A percentile compares a stretch with the other conserved stretches of the same genome.
Evolutionary conservation across 495 filamentous ascomycete genomes (phyloP).

Genomic region (Chaetomium tenue): DNA sequence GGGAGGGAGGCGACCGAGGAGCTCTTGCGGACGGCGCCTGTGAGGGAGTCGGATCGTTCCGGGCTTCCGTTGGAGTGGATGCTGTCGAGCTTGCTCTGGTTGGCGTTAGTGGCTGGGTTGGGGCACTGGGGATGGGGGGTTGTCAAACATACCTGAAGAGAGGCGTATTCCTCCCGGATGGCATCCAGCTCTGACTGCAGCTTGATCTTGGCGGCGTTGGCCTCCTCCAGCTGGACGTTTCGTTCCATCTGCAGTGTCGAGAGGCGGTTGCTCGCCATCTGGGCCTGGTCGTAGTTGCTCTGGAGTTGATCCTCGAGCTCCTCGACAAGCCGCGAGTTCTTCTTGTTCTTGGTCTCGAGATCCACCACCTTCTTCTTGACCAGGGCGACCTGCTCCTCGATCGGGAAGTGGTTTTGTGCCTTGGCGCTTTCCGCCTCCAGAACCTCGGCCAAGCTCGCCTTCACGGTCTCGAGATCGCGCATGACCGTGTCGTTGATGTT

Average conservation of each 20-base stretch:
- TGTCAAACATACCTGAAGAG: slow-evolving; percentile 61
- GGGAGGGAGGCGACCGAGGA: slow-evolving; percentile 78
- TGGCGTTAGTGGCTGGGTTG: slow-evolving; percentile 33
- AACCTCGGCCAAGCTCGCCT: slow-evolving; percentile 46
- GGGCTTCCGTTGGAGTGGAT: slow-evolving; percentile 27
- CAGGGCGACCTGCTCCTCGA: slow-evolving; percentile 66
- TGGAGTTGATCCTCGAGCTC: slow-evolving; percentile 97
- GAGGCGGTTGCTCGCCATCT: slow-evolving; percentile 72
- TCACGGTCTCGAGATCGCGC: slow-evolving; percentile 54
- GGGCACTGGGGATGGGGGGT: not conserved
- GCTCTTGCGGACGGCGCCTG: slow-evolving; percentile 76
- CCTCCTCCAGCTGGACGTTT: slow-evolving; percentile 59
- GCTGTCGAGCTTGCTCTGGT: slow-evolving; percentile 54
- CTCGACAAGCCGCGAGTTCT: slow-evolving; percentile 85
- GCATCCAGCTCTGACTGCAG: slow-evolving; percentile 58
- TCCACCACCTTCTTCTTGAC: slow-evolving; percentile 69
- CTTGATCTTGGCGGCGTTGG: slow-evolving; percentile 49
- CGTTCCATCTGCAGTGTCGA: slow-evolving; percentile 71
- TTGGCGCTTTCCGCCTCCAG: slow-evolving; percentile 40
- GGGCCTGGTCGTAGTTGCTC: slow-evolving; percentile 89
- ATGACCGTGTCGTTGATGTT: slow-evolving; percentile 55
- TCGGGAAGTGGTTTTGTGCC: slow-evolving; percentile 55
- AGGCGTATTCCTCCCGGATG: slow-evolving; percentile 59
- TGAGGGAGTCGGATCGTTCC: slow-evolving; percentile 73
- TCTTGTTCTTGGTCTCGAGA: slow-evolving; percentile 64